These are phyloP conservation scores for Marasmius fiardii DNA, from an alignment of 1,284 basidiomycete species.

Conservation along the genomic window DNA sequence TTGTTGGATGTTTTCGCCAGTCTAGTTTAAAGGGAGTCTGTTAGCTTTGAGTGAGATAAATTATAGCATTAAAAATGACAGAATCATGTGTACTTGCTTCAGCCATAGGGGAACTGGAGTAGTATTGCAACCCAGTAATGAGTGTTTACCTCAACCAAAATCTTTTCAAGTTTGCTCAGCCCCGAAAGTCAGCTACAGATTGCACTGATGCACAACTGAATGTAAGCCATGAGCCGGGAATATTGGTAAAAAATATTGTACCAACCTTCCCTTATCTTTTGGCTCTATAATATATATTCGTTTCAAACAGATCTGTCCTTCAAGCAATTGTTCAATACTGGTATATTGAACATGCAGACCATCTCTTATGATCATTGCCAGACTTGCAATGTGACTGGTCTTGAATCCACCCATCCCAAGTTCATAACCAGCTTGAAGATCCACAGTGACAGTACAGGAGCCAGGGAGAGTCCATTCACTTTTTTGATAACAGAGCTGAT, in stretches of 20 bases:
- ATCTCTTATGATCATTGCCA: neutral
- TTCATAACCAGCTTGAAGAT: neutral
- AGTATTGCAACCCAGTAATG: no score
- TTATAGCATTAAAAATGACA: no score
- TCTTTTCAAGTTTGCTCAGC: no score
- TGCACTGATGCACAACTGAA: neutral
- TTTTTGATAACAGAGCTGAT: neutral
- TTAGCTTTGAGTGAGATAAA: neutral
- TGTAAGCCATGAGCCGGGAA: neutral
- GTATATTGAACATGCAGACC: neutral
- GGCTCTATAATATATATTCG: neutral
- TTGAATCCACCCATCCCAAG: neutral
- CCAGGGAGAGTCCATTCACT: neutral
- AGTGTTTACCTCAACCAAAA: no score
- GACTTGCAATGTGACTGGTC: no score
- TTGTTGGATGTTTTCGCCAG: neutral
- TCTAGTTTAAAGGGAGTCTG: neutral
- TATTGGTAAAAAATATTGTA: neutral
- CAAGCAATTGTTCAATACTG: neutral
- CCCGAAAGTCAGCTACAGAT: no score
- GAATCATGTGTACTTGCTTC: no score
- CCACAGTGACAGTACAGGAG: neutral
- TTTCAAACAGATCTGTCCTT: neutral
- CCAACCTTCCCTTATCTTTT: neutral
- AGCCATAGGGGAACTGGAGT: no score